Base-by-base conservation (phyloP, 306 rosid genomes). In the Casuarina equisetifolia region DNA sequence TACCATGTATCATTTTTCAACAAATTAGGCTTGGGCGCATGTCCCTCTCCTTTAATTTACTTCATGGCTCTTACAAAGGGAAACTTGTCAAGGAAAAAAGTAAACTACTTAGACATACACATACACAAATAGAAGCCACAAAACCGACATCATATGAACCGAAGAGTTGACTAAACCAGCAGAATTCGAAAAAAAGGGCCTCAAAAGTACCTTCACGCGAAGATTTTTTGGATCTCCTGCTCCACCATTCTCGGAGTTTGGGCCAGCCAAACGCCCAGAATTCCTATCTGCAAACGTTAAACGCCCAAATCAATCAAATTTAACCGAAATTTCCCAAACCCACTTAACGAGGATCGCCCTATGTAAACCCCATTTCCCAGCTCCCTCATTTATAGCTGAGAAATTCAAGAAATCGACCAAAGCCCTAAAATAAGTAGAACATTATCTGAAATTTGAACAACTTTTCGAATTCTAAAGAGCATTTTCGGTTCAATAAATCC, bases 191-290 rank as follows among this genome's bases (percentile, higher is more conserved):
- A 44, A 11, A 67, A 46, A 66, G 66, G 2, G 42, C 55, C 52
- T 42, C 59, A 25, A 66, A 38, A 40, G 49, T 85, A 93, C 99
- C 98, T 96, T 96, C 11, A 96, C 94, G 16, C 96, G 97, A 17
- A 92, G 84, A 83, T 96, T 96, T 83, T 93, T 96, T 32, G 98
- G 90, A 71, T 96, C 99, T 1, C 82, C 81, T 19, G 83, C 94
- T 63, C 91, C 96, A 76, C 82, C 84, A 76, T 87, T 86, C 80
- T 87, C 97, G 40, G 78, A 69, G 89, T 73, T 88, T 11, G 83
- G 83, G 83, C 91, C 90, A 73, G 85, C 86, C 77, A 91, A 77
- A 66, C 74, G 92, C 77, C 87, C 89, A 44, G 93, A 69, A 76
- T 79, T 79, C 84, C 94, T 90, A 76, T 86, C 99, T 96, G 93